Conservation (phyloP, 352 stramenopile genomes). For the Phytophthora syringae region DNA sequence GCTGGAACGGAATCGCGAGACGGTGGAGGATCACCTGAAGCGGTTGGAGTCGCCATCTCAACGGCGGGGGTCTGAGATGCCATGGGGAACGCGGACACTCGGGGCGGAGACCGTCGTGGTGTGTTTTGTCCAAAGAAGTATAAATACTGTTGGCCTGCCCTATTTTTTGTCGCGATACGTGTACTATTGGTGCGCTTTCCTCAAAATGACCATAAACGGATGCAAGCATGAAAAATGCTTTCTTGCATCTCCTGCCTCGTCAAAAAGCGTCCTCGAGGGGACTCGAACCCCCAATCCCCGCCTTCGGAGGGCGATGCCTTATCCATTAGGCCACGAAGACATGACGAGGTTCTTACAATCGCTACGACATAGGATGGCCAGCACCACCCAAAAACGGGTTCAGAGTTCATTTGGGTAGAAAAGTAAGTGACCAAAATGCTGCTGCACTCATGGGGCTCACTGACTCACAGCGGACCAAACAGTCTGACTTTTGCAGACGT, state of each 20-base stretch:
- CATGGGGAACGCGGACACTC: conserved; percentile 1
- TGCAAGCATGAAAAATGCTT: conserved; percentile 6
- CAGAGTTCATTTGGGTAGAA: too few species aligned
- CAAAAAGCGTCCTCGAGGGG: conserved; percentile 21
- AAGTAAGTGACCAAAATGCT: too few species aligned
- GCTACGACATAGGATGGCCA: conserved; percentile 8
- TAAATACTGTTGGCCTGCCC: too few species aligned
- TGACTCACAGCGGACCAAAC: too few species aligned
- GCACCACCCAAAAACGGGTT: conserved; percentile 7
- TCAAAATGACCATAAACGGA: conserved; percentile 8
- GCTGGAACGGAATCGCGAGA: neutral
- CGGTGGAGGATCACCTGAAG: neutral
- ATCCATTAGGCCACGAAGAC: conserved; percentile 23
- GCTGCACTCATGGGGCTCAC: too few species aligned
- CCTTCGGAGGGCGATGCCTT: conserved; percentile 22
- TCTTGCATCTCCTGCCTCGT: neutral
- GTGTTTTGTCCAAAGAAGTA: neutral
- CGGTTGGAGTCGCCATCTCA: neutral
- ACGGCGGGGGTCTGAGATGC: neutral
- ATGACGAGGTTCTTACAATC: neutral
- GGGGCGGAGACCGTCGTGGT: neutral
- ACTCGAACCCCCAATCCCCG: conserved; percentile 23
- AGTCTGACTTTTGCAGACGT: too few species aligned
- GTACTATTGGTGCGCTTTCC: neutral
- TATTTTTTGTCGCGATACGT: neutral